A percentile compares a stretch with the other conserved stretches of the same genome.
phyloP scores from a whole-genome alignment of 768 basidiomycete species.

The Dioszegia hungarica region DNA sequence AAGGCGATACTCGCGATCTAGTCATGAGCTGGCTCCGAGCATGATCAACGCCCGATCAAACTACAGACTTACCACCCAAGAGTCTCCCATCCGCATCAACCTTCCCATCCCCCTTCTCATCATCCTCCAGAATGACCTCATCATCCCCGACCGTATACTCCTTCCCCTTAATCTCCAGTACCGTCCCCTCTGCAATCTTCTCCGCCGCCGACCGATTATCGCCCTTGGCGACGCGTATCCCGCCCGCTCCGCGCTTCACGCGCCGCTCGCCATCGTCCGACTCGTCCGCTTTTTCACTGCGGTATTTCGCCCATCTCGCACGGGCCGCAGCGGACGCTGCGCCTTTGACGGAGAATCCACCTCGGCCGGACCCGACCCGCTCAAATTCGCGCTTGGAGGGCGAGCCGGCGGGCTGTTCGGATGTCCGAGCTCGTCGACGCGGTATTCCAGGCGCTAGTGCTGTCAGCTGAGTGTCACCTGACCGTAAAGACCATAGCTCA shows the following conservation, averaged over 20 bases:
- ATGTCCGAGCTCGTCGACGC: neutral
- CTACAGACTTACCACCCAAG: constrained; percentile 63
- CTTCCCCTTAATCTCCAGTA: constrained; percentile 59
- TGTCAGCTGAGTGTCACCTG: neutral
- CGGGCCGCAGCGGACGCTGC: constrained; percentile 41
- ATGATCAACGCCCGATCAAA: neutral
- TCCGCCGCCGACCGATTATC: constrained; percentile 17
- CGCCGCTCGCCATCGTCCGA: constrained; percentile 36
- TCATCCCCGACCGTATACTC: constrained; percentile 78
- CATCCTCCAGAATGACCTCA: constrained; percentile 76
- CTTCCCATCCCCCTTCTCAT: constrained; percentile 84
- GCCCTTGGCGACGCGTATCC: neutral
- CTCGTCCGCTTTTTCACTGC: constrained; percentile 48
- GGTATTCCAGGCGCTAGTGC: neutral
- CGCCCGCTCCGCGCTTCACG: constrained; percentile 7
- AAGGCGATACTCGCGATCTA: constrained; percentile 83
- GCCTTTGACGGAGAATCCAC: constrained; percentile 44
- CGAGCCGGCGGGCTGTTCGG: neutral
- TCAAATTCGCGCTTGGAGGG: constrained; percentile 12
- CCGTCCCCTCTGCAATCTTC: constrained; percentile 16
- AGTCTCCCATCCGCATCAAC: constrained; percentile 79
- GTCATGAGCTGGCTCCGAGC: constrained; percentile 4
- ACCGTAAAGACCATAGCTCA: neutral
- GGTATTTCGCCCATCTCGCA: constrained; percentile 50
- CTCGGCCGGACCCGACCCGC: constrained; percentile 45